Evolutionary conservation across 306 rosid genomes (phyloP).

Genomic region (Gillenia trifoliata): DNA sequence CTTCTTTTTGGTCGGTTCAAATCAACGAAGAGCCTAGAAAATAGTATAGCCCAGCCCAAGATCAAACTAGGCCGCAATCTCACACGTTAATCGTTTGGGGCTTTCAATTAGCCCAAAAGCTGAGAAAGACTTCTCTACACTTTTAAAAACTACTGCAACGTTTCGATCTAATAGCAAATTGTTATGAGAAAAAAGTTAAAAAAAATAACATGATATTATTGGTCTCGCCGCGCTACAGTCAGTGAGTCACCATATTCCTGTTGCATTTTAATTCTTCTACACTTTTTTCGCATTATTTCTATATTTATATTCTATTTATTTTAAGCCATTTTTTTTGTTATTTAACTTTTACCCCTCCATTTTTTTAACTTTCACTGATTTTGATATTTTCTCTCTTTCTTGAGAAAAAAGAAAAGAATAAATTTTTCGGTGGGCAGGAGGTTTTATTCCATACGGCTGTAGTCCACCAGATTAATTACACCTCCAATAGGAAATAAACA

Average conservation of each 20-base stretch:
- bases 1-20: too few species aligned
- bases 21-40: too few species aligned
- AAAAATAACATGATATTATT: too few species aligned
- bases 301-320: too few species aligned
- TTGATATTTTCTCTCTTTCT: not conserved
- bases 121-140: not conserved
- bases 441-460: not conserved
- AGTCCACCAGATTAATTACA: not conserved
- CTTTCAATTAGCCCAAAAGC: not conserved
- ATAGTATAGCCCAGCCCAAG: not conserved
- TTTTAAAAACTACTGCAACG: too few species aligned
- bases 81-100: too few species aligned
- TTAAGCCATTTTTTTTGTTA: not conserved
- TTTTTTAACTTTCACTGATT: too few species aligned
- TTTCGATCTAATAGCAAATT: too few species aligned
- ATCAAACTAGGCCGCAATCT: not conserved
- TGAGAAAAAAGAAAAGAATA: not conserved
- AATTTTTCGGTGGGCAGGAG: not conserved
- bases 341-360: not conserved
- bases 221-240: too few species aligned
- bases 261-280: not conserved
- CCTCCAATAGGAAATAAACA: not conserved
- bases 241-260: not conserved
- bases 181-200: rapidly evolving
- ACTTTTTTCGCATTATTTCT: not conserved